phyloP scores from a whole-genome alignment of 2,329 filamentous ascomycete genomes.

The Exophiala xenobiotica region DNA sequence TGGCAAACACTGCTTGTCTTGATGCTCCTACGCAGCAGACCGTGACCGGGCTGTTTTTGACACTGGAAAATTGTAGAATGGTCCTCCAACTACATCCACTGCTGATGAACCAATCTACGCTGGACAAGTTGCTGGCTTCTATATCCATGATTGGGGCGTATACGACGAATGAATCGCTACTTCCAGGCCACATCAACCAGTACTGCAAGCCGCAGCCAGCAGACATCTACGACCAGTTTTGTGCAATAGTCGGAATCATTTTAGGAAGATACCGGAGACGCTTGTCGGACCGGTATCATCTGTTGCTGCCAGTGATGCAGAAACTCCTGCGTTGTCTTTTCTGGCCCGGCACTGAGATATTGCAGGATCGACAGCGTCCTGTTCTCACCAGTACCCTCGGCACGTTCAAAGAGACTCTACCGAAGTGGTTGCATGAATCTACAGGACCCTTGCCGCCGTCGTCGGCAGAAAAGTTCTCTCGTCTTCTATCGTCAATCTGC shows the following conservation, averaged over 20 bases:
- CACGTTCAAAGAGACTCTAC: constrained; percentile 22
- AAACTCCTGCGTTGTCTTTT: constrained; percentile 57
- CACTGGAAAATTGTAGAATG: constrained; percentile 41
- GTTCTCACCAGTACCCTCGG: constrained; percentile 2
- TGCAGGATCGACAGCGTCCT: constrained; percentile 4
- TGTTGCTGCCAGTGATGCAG: constrained; percentile 57
- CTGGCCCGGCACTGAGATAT: constrained; percentile 33
- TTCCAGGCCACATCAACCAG: constrained; percentile 31
- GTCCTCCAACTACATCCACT: constrained; percentile 43
- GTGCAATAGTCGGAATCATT: constrained; percentile 52
- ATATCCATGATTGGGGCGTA: constrained; percentile 40
- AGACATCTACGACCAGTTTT: constrained; percentile 55
- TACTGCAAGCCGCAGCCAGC: constrained; percentile 23
- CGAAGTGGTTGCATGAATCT: constrained; percentile 28
- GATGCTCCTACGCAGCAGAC: background rate
- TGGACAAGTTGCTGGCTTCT: constrained; percentile 43
- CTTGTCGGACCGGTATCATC: constrained; percentile 60
- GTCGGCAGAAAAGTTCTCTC: constrained; percentile 51
- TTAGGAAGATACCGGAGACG: constrained; percentile 59
- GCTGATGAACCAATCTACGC: constrained; percentile 46
- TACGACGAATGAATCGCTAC: constrained; percentile 3
- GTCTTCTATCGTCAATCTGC: constrained; percentile 60
- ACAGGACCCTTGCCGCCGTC: constrained; percentile 33
- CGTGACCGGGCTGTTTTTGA: constrained; percentile 29
- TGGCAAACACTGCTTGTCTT: constrained; percentile 41